Percentiles rank a stretch among this genome's conserved stretches.
phyloP scores from a whole-genome alignment of 169 alveolate genomes.

The Eimeria falciformis region DNA sequence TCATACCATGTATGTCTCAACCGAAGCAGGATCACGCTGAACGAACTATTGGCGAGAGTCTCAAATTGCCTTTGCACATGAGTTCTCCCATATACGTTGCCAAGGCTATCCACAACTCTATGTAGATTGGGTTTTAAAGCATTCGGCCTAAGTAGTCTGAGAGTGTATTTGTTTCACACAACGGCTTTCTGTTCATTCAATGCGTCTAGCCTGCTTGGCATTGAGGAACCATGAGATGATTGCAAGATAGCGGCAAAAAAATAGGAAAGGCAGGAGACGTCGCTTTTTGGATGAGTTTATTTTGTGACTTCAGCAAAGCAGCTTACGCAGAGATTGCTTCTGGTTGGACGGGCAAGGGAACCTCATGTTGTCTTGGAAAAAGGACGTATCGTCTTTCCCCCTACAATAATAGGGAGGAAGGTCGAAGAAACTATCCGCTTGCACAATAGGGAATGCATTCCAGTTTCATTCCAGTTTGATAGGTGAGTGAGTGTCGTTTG shows the following conservation, averaged over 20 bases:
- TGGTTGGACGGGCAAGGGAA: constrained; percentile 94
- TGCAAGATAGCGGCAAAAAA: neutral
- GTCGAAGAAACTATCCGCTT: constrained; percentile 91
- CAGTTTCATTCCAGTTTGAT: constrained; percentile 91
- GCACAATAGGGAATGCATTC: constrained; percentile 93
- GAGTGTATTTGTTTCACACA: neutral
- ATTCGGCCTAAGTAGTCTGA: neutral
- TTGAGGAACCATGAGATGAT: too few relatives aligned
- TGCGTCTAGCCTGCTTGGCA: too few relatives aligned
- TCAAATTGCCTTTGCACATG: too few relatives aligned
- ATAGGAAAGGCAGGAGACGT: neutral
- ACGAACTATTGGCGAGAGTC: too few relatives aligned
- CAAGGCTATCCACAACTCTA: too few relatives aligned
- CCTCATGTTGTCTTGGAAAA: constrained; percentile 94
- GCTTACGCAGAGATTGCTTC: constrained; percentile 89
- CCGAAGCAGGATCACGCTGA: too few relatives aligned
- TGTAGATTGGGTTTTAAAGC: too few relatives aligned
- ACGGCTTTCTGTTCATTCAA: too few relatives aligned
- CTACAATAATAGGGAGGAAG: constrained; percentile 93
- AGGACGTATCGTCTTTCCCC: constrained; percentile 93
- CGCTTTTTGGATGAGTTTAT: neutral
- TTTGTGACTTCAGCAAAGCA: constrained; percentile 81
- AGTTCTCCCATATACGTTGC: too few relatives aligned
- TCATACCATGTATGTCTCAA: constrained; percentile 84
- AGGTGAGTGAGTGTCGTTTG: constrained; percentile 49